Evolutionary conservation across 1,139 yeast genomes (phyloP).

Genomic region (Wickerhamiella infanticola): DNA sequence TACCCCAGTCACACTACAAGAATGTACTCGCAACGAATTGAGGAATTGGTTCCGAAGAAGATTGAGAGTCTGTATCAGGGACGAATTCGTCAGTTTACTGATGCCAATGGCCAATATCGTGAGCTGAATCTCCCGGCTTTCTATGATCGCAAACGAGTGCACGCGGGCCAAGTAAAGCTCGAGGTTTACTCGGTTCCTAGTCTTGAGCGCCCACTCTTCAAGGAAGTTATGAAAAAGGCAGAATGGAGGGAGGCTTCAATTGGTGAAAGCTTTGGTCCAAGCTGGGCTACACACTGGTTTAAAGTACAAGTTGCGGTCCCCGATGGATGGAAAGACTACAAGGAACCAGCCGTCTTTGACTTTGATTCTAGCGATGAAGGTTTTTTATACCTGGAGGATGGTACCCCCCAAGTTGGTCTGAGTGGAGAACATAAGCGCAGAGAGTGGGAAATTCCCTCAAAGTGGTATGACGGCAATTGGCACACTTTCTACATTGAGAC

Average conservation of each 20-base stretch:
- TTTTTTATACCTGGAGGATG: slow-evolving; percentile 49
- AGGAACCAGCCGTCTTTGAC: slow-evolving; percentile 43
- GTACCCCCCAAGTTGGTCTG: slow-evolving; percentile 64
- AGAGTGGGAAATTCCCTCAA: slow-evolving; percentile 51
- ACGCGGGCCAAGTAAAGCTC: slow-evolving; percentile 28
- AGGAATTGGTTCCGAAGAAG: slow-evolving; percentile 69
- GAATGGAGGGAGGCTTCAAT: slow-evolving; percentile 45
- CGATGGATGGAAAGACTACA: slow-evolving; percentile 23
- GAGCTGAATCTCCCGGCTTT: slow-evolving; percentile 67
- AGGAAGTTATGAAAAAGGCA: slow-evolving; percentile 41
- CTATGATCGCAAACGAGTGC: slow-evolving; percentile 44
- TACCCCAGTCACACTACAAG: not conserved
- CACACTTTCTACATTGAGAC: slow-evolving; percentile 64
- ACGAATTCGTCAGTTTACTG: slow-evolving; percentile 68
- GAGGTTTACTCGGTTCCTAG: slow-evolving; percentile 55
- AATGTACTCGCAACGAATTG: slow-evolving; percentile 31
- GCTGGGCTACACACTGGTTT: slow-evolving; percentile 97
- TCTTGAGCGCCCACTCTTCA: slow-evolving; percentile 58
- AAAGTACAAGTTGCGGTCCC: slow-evolving; percentile 51
- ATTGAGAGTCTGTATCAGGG: slow-evolving; percentile 64
- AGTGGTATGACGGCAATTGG: slow-evolving; percentile 32
- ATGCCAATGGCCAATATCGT: slow-evolving; percentile 53
- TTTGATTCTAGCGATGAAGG: slow-evolving; percentile 90
- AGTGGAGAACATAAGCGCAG: slow-evolving; percentile 76
- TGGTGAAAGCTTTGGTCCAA: slow-evolving; percentile 80